Base-by-base conservation (phyloP, 179 eudicot species). In the Spinacia oleracea region DNA sequence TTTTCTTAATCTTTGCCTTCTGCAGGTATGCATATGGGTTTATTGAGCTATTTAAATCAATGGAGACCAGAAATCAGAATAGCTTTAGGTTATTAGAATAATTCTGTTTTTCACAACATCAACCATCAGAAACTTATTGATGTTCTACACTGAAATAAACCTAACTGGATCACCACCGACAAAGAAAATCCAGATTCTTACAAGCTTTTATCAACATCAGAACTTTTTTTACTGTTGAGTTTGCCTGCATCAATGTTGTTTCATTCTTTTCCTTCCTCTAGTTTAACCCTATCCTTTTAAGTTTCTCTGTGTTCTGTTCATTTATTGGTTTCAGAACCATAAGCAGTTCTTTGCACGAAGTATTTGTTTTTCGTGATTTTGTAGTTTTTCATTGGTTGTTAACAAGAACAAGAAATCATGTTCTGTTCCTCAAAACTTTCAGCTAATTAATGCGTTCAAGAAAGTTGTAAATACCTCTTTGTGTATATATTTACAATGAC, bases 151-250 rank as follows among this genome's bases (percentile, higher is more conserved):
- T 31, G 31, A 77, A 31, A 64, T 68, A 38, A 75, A 63, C 3
- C 16, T 42, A 34, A 20, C 21, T 70, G 62, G 65, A 68, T 63
- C 58, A 51, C 77, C 53, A 78, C 72, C 74, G 34, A 9, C 67
- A 86, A 87, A 93, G 87, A 92, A 91, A 86, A 75, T 86, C 90
- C 25, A 73, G 71, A 34, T 29, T 72, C 69, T 14, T 18, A 23
- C 76, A 14, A 63, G 23, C 58, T 72, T 65, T 45, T 29, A 16
- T 73, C 56, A 18, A 53, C 23, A 10, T 14, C 31, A 51, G 55
- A 48, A 43, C 6, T 79, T 78, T 38, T 50, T 12, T 20, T 42
- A 46, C 80, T 27, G 51, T 64, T 29, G 7, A 53, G 31, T 38
- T 56, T 29, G 55, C 25, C 35, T 70, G 75, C 60, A 56, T 69